A percentile compares a stretch with the other conserved stretches of the same genome.
These are phyloP conservation scores for Aspergillus cejpii DNA, from an alignment of 2,329 filamentous ascomycete genomes.

Conservation along the genomic window DNA sequence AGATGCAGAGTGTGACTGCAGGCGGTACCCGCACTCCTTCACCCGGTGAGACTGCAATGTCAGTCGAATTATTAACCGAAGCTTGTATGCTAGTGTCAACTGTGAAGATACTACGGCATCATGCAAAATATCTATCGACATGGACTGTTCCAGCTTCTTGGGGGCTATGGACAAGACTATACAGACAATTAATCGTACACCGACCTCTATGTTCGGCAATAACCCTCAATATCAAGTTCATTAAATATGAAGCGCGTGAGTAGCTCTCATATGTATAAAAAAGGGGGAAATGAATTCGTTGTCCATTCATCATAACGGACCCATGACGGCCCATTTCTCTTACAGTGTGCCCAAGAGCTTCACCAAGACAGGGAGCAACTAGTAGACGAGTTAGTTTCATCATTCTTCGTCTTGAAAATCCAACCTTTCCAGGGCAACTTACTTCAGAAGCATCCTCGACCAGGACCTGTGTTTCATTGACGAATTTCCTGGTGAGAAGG, in stretches of 20 bases:
- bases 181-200: conserved; percentile 20
- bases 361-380: conserved; percentile 27
- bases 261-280: conserved; percentile 9
- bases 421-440: conserved; percentile 7
- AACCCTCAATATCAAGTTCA: conserved; percentile 39
- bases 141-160: neutral
- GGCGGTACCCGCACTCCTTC: neutral
- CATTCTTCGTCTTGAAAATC: neutral
- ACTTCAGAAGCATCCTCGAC: conserved; percentile 28
- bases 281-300: conserved; percentile 15
- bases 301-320: conserved; percentile 22
- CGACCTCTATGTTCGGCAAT: conserved; percentile 51
- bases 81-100: neutral
- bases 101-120: neutral
- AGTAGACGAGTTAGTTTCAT: conserved; percentile 9
- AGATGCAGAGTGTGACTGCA: neutral
- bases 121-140: neutral
- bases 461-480: conserved; percentile 25
- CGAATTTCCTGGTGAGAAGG: conserved; percentile 17
- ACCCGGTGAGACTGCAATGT: neutral
- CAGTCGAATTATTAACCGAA: neutral
- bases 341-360: conserved; percentile 27
- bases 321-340: conserved; percentile 7
- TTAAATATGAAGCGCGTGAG: conserved; percentile 15
- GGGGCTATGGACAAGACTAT: conserved; percentile 4